phyloP scores from a whole-genome alignment of 257 asterid species.

The Solanum chiquidenum region DNA sequence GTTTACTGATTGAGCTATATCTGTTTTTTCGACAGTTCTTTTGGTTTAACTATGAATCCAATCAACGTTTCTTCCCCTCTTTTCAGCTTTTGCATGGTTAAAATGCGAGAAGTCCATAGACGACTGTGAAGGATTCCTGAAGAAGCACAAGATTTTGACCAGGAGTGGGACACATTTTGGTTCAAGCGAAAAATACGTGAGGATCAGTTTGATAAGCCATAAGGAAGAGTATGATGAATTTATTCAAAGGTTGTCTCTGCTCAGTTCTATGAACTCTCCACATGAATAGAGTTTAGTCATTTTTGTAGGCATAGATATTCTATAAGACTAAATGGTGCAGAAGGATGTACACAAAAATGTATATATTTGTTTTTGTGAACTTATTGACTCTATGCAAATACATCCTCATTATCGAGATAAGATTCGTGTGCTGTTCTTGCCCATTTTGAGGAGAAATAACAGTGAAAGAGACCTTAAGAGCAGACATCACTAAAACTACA shows the following conservation, averaged over 20 bases:
- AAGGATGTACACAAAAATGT: neutral
- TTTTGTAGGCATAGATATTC: neutral
- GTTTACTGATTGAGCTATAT: neutral
- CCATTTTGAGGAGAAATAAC: neutral
- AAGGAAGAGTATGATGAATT: constrained; percentile 50
- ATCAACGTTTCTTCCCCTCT: neutral
- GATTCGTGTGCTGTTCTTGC: neutral
- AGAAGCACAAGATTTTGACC: constrained; percentile 47
- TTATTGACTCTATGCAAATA: neutral
- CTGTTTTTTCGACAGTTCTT: neutral
- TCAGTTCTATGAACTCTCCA: constrained; percentile 8
- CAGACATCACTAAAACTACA: neutral
- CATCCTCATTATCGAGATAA: neutral
- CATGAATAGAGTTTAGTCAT: neutral
- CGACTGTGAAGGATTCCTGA: constrained; percentile 63
- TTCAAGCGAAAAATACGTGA: constrained; percentile 37
- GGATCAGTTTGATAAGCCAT: constrained; percentile 58
- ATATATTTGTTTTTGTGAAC: neutral
- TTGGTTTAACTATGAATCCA: neutral
- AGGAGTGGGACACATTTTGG: constrained; percentile 81
- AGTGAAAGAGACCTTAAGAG: neutral
- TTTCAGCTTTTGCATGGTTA: constrained; percentile 81
- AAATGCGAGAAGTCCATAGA: constrained; percentile 57
- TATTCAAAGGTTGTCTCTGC: constrained; percentile 34
- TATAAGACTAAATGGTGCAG: neutral